Base-by-base conservation (phyloP, 2,329 filamentous ascomycete genomes). In the Venturia aucupariae region DNA sequence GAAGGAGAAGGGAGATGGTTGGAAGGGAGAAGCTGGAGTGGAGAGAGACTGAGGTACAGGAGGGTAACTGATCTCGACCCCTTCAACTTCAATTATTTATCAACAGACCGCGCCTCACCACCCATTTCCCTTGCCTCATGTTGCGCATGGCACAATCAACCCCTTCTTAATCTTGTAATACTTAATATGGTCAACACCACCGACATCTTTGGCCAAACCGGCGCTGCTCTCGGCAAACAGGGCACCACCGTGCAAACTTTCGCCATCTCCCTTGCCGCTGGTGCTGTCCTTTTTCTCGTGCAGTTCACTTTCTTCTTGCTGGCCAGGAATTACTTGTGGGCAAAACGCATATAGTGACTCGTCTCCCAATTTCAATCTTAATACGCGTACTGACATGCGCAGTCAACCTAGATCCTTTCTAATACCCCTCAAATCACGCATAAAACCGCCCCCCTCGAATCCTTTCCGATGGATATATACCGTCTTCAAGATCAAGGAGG, bases 401-500 rank as follows among this genome's bases (percentile, higher is more conserved):
- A 54, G 32, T 66, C 70, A 71, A 65, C 70, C 70, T 60, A 69
- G 70, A 66, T 68, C 67, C 60, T 71, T 72, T 66, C 66, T 71
- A 67, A 70, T 70, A n/a, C 68, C 69, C 42, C 67, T 70, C 63
- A 70, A 69, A 66, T 67, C 69, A 64, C 68, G 68, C 67, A 67
- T 69, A 57, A 68, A 70, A 67, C 68, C 70, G 46, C 70, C 70
- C 32, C 66, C 69, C 54, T 66, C 63, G 64, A 71, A 71, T 67
- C 69, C 69, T 27, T 65, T 70, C 60, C 69, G 66, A 70, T 71
- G 70, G 70, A 64, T 71, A n/a, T 65, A 62, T 55, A 66, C 65
- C 64, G 65, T 71, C 51, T 70, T 70, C 65, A 69, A 69, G 66
- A 71, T 69, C 65, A 86, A 78, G 78, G 90, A 78, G 75, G 85